Evolutionary conservation across 805 yeast genomes (phyloP), one percentile per base, ranked within the genome.

Genomic region (Wickerhamomyces ciferrii): DNA sequence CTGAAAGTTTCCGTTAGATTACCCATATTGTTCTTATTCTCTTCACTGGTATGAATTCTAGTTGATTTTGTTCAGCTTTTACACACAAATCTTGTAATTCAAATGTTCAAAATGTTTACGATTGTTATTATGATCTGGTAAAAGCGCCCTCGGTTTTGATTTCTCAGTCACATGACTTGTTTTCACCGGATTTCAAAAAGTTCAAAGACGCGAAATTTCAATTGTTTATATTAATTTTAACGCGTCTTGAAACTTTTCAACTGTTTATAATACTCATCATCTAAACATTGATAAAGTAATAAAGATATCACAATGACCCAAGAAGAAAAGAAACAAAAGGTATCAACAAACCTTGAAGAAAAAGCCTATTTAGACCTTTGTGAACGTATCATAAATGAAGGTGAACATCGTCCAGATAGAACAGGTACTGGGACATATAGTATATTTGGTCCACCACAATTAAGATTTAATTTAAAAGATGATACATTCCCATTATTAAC

Each of bases 371-470:
- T 94, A 39, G 91, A 87, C 53, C 75, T 94, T 41, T 88, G 97
- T 61, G 65, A 71, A 47, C 72, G 79, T 5, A 92, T 94, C 63
- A 80, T 94, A 19, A 72, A 75, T 1, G 81, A 86, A 52, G 99
- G 99, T 37, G 98, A 94, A 61, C 77, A 77, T 56, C 81, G 99
- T 51, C 92, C 94, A 9, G 99, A 94, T 63, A 76, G 99, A 64
- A 94, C 99, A 1, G 99, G 99, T 1, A 94, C 99, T 0, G 99
- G 99, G 5, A 94, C 99, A 0, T 72, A 69, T 50, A 83, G 96
- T 31, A 52, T 94, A 9, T 94, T 94, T 66, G 99, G 95, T 0
- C 99, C 99, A 21, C 97, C 97, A 13, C 98, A 92, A 61, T 71
- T 94, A 49, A 78, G 97, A 45, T 94, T 94, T 67, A 78, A 79